Base-by-base conservation (phyloP, 306 rosid species). In the Mimosa pudica region DNA sequence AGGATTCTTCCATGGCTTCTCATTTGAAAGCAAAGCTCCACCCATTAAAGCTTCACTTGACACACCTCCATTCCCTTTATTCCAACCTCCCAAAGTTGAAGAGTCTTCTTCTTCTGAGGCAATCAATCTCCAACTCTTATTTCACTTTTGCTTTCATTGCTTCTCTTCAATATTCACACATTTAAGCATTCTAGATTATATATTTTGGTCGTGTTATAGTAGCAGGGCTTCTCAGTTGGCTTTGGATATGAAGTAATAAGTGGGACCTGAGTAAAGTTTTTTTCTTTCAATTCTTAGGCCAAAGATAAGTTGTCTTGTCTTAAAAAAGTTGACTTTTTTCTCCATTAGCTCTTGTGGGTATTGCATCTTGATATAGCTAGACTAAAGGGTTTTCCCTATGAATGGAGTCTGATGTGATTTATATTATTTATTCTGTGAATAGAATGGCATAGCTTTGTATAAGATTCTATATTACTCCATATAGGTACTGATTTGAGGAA, bases 61-160 rank as follows among this genome's bases (percentile, higher is more conserved):
- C 66, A 71, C 85, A 70, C 72, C 92, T 16, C 76, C 88, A 20
- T 95, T 86, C 86, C 92, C 98, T 5, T 77, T 95, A 81, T 75
- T 91, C 74, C 92, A 86, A 60, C 76, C 90, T 74, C 79, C 85
- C 61, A 65, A 87, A 70, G 77, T 41, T 35, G 92, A 92, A 55
- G 90, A 90, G 3, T 73, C 92, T 32, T 4, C 86, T 32, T 4
- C 86, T 0, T 89, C 98, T 49, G 91, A 92, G 89, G 98, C 92
- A 76, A 84, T 45, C 92, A 76, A 82, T 45, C 7, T 16, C 49
- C 81, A 33, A 14, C 11, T 38, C 54, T 64, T 4, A 41, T 63
- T 49, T 61, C 35, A 32, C 10, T 80, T 79, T 17, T 68, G 5
- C 69, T 33, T 74, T n/a, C 48, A 10, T 68, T 11, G n/a, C n/a